These are phyloP conservation scores for Hypoxylon subgilvum DNA, from an alignment of 495 filamentous ascomycete species.

Conservation along the genomic window DNA sequence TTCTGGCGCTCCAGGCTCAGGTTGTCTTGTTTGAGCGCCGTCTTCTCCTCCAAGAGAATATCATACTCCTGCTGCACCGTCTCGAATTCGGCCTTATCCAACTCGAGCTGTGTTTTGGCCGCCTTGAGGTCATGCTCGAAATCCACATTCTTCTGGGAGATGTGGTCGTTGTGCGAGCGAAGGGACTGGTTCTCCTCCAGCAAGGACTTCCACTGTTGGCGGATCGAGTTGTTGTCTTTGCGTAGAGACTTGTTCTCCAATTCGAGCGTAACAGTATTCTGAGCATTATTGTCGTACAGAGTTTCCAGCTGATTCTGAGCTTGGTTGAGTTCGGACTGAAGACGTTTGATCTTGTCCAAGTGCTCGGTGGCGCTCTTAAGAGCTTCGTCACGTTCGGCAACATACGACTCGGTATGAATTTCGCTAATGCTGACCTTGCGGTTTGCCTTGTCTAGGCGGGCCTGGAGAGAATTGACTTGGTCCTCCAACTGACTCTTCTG, in stretches of 20 bases:
- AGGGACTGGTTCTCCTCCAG: conserved; percentile 39
- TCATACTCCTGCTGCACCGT: conserved; percentile 41
- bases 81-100: conserved; percentile 45
- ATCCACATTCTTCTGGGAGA: conserved; percentile 44
- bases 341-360: conserved; percentile 50
- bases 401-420: conserved; percentile 53
- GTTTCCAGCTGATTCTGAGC: conserved; percentile 47
- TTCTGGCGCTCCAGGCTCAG: conserved; percentile 53
- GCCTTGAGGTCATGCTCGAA: conserved; percentile 47
- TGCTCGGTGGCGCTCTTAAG: conserved; percentile 50
- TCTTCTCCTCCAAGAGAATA: conserved; percentile 43
- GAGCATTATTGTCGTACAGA: conserved; percentile 22
- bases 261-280: conserved; percentile 19
- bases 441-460: conserved; percentile 54
- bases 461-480: conserved; percentile 48
- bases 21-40: conserved; percentile 48
- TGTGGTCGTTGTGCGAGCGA: conserved; percentile 33
- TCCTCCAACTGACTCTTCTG: conserved; percentile 50
- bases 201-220: conserved; percentile 35
- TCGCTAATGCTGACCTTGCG: conserved; percentile 53
- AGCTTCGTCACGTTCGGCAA: conserved; percentile 54
- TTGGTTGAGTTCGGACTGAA: conserved; percentile 49
- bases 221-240: conserved; percentile 44
- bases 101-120: conserved; percentile 44
- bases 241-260: conserved; percentile 45